These are phyloP conservation scores for Sporothrix globosa DNA, from an alignment of 2,329 filamentous ascomycete species.

Conservation along the genomic window DNA sequence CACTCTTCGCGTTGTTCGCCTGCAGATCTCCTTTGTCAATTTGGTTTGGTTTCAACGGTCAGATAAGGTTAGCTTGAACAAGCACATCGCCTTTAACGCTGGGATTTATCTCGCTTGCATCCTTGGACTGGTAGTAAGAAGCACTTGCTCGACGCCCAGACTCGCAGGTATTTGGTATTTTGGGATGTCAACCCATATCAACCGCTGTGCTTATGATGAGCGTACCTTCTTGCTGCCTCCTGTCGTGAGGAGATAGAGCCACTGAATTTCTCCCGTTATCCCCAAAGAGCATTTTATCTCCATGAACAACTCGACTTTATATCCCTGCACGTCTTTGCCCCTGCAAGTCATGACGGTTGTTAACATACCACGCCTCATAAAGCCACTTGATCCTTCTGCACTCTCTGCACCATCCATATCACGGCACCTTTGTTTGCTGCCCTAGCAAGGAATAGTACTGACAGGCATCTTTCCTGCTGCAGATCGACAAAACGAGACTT, in stretches of 20 bases:
- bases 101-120: background rate
- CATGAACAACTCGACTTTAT: background rate
- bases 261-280: background rate
- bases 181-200: background rate
- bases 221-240: background rate
- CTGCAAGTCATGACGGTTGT: background rate
- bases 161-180: conserved; percentile 1
- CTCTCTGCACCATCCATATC: background rate
- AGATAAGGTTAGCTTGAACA: background rate
- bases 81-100: background rate
- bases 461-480: background rate
- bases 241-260: conserved; percentile 5
- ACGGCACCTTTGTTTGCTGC: conserved; percentile 1
- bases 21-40: conserved; percentile 9
- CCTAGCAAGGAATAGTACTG: conserved; percentile 6
- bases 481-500: conserved; percentile 4
- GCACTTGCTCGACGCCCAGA: background rate
- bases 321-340: conserved; percentile 9
- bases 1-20: background rate
- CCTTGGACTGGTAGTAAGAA: background rate
- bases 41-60: conserved; percentile 22
- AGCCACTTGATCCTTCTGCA: conserved; percentile 4
- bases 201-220: background rate
- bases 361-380: conserved; percentile 5
- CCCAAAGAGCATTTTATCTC: background rate